Percentiles rank a stretch among this genome's conserved stretches.
Evolutionary conservation across 768 basidiomycete species (phyloP).

Genomic region (Porphyrellus cyaneotinctus): DNA sequence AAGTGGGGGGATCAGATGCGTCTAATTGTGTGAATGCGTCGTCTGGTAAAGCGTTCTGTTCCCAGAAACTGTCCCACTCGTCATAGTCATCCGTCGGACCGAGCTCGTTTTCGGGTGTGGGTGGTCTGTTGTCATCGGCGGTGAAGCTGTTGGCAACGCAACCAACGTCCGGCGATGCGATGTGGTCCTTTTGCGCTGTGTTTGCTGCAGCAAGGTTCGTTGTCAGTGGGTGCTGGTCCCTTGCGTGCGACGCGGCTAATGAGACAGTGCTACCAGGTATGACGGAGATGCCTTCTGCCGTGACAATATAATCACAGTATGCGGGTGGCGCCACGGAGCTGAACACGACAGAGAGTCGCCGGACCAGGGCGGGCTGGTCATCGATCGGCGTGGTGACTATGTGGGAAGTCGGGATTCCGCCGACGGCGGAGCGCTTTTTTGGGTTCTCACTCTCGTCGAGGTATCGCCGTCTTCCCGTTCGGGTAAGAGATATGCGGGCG

Average conservation of each 20-base stretch:
- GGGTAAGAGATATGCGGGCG: conserved; percentile 73
- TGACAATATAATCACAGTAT: conserved; percentile 75
- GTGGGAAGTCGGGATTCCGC: conserved; percentile 1
- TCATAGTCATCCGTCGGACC: conserved; percentile 29
- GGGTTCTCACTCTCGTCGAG: conserved; percentile 36
- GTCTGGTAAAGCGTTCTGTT: conserved; percentile 39
- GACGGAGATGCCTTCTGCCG: conserved; percentile 50
- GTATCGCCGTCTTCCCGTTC: conserved; percentile 66
- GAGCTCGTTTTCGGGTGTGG: conserved; percentile 25
- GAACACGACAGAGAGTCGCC: conserved; percentile 76
- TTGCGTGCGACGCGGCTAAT: background rate
- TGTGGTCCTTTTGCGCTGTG: conserved; percentile 11
- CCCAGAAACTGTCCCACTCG: conserved; percentile 50
- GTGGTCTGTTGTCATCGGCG: conserved; percentile 8
- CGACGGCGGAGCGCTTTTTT: conserved; percentile 24
- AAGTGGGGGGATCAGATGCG: background rate
- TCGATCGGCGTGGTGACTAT: conserved; percentile 24
- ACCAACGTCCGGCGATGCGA: conserved; percentile 37
- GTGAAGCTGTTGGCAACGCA: conserved; percentile 27
- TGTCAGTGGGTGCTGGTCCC: conserved; percentile 5
- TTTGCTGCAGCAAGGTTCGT: conserved; percentile 2
- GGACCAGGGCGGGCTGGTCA: conserved; percentile 50
- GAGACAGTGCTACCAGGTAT: conserved; percentile 24
- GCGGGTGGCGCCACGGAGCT: conserved; percentile 54
- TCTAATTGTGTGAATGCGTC: conserved; percentile 29